A percentile compares a stretch with the other conserved stretches of the same genome.
Evolutionary conservation across 2,329 filamentous ascomycete genomes (phyloP).

Genomic region (Tolypocladium inflatum): DNA sequence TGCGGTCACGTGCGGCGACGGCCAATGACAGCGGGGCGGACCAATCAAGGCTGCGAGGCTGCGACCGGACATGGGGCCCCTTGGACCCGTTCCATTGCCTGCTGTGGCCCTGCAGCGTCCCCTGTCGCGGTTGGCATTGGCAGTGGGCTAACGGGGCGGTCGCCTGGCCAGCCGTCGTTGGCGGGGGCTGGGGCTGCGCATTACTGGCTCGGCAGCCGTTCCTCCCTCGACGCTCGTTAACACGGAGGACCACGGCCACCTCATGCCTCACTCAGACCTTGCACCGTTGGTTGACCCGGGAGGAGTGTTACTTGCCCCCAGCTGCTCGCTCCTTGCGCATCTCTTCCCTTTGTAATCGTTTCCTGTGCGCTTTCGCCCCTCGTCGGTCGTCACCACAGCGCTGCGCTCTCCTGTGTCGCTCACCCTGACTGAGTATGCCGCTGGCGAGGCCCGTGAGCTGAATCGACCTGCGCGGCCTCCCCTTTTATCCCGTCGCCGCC

Average conservation of each 20-base stretch:
- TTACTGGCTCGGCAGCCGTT: neutral
- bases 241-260: neutral
- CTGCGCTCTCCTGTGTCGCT: neutral
- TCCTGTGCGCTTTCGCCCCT: neutral
- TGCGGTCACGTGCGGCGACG: neutral
- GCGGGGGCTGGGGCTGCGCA: slow-evolving; percentile 10
- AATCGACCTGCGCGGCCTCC: neutral
- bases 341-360: neutral
- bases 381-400: neutral
- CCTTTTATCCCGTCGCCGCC: neutral
- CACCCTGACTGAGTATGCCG: neutral
- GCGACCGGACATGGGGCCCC: neutral
- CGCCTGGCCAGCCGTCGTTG: slow-evolving; percentile 17
- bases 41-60: neutral
- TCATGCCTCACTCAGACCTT: neutral
- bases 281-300: neutral
- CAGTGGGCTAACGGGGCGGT: slow-evolving; percentile 6
- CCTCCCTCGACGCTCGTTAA: neutral
- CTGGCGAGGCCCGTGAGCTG: neutral
- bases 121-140: neutral
- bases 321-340: neutral
- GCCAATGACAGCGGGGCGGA: too few species aligned
- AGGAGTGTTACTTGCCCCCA: neutral
- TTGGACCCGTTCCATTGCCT: neutral
- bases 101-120: neutral